Evolutionary conservation across 306 rosid species (phyloP).

Genomic region (Acmispon strigosus): DNA sequence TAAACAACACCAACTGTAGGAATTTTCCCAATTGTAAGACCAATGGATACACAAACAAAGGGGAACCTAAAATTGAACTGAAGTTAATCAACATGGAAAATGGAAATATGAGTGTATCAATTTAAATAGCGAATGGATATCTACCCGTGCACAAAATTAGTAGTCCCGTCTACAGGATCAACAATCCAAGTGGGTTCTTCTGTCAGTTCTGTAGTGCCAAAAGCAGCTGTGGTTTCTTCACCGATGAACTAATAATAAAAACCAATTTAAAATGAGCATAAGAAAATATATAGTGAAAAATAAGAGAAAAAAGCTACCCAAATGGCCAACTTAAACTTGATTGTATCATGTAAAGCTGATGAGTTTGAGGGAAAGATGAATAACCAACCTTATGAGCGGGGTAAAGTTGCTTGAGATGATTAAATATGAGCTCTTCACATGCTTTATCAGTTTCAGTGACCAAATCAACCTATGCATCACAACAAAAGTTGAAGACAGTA

Average conservation of each 20-base stretch:
- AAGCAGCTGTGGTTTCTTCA: slow-evolving; percentile 93
- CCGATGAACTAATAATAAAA: slow-evolving; percentile 67
- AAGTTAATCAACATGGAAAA: slow-evolving; percentile 3
- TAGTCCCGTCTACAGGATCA: slow-evolving; percentile 92
- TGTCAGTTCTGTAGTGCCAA: slow-evolving; percentile 72
- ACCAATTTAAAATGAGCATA: slow-evolving; percentile 19
- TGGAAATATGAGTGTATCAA: background rate
- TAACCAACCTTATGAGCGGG: slow-evolving; percentile 76
- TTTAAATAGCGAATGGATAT: slow-evolving; percentile 1
- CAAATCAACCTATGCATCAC: slow-evolving; percentile 66
- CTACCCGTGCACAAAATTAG: slow-evolving; percentile 89
- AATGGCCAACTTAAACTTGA: slow-evolving; percentile 24
- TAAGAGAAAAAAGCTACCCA: slow-evolving; percentile 26
- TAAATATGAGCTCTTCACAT: slow-evolving; percentile 77
- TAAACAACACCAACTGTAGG: slow-evolving; percentile 85
- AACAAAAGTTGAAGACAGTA: background rate
- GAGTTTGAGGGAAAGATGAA: background rate
- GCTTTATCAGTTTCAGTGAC: slow-evolving; percentile 95
- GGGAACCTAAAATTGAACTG: slow-evolving; percentile 50
- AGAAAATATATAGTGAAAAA: background rate
- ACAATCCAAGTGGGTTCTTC: slow-evolving; percentile 97
- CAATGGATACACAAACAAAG: slow-evolving; percentile 78
- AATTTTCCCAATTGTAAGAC: slow-evolving; percentile 69
- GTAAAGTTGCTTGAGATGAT: slow-evolving; percentile 66
- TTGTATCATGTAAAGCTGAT: background rate